Evolutionary conservation across 1,284 basidiomycete genomes (phyloP).

Genomic region (Thelephora terrestris): DNA sequence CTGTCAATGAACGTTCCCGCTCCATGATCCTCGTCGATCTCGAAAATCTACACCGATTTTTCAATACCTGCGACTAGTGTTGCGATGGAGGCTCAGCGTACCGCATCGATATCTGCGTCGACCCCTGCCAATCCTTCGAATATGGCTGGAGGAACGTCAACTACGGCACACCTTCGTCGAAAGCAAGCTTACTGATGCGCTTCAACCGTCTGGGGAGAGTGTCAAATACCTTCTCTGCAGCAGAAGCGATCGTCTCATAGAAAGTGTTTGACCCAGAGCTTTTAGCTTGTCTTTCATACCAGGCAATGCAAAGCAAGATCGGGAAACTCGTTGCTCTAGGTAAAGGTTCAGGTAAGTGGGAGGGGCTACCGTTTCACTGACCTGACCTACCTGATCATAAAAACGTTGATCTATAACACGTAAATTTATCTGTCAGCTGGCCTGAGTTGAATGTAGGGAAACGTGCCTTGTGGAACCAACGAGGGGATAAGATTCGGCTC

Average conservation of each 20-base stretch:
- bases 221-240: constrained; percentile 61
- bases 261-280: constrained; percentile 50
- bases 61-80: too few relatives aligned
- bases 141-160: constrained; percentile 38
- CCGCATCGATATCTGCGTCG: constrained; percentile 65
- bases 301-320: constrained; percentile 69
- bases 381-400: constrained; percentile 54
- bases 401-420: constrained; percentile 66
- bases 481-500: constrained; percentile 64
- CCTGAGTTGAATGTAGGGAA: background rate
- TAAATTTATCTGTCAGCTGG: constrained; percentile 4
- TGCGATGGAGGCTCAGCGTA: constrained; percentile 21
- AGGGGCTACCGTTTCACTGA: constrained; percentile 7
- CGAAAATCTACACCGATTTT: constrained; percentile 13
- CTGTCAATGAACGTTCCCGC: constrained; percentile 36
- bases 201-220: constrained; percentile 62
- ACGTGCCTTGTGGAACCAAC: constrained; percentile 79
- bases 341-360: constrained; percentile 9
- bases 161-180: constrained; percentile 1
- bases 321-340: constrained; percentile 75
- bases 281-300: constrained; percentile 78
- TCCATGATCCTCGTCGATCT: constrained; percentile 42
- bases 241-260: constrained; percentile 58
- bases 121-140: constrained; percentile 74
- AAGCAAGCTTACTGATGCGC: constrained; percentile 48